phyloP scores from a whole-genome alignment of 345 rosid genomes.

The Syzygium aqueum region DNA sequence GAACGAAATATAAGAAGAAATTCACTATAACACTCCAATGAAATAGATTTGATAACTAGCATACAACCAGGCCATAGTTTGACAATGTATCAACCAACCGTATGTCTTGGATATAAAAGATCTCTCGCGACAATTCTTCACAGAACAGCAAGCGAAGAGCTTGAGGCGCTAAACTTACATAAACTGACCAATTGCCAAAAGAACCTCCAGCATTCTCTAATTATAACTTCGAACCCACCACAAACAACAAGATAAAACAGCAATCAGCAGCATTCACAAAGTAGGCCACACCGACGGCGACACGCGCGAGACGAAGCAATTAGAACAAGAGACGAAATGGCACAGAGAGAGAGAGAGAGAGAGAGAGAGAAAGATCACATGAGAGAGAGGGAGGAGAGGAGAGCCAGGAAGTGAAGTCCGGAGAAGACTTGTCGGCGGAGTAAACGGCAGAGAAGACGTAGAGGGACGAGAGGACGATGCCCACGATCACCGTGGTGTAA shows the following conservation, averaged over 20 bases:
- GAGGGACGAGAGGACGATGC: conserved; percentile 64
- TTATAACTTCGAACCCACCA: neutral
- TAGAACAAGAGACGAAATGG: neutral
- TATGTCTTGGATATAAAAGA: neutral
- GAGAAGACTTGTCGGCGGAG: conserved; percentile 41
- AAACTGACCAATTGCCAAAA: neutral
- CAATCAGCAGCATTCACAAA: neutral
- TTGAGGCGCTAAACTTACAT: neutral
- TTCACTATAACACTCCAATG: neutral
- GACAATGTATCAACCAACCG: neutral
- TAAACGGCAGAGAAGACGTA: conserved; percentile 84
- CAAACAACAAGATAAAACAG: neutral
- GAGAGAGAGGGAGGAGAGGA: conserved; percentile 39
- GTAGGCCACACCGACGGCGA: neutral
- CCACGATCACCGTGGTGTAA: conserved; percentile 70
- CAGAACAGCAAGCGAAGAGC: neutral
- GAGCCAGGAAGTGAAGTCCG: conserved; percentile 42
- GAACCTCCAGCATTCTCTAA: neutral
- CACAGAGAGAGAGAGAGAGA: neutral
- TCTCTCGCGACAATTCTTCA: neutral
- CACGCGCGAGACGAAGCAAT: neutral
- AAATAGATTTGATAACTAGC: neutral
- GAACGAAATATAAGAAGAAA: neutral
- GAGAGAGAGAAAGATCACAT: conserved; percentile 8
- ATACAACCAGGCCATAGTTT: neutral